A percentile compares a stretch with the other conserved stretches of the same genome.
Conservation (phyloP, 108 stramenopile species). For the Aurantiochytrium sp. region DNA sequence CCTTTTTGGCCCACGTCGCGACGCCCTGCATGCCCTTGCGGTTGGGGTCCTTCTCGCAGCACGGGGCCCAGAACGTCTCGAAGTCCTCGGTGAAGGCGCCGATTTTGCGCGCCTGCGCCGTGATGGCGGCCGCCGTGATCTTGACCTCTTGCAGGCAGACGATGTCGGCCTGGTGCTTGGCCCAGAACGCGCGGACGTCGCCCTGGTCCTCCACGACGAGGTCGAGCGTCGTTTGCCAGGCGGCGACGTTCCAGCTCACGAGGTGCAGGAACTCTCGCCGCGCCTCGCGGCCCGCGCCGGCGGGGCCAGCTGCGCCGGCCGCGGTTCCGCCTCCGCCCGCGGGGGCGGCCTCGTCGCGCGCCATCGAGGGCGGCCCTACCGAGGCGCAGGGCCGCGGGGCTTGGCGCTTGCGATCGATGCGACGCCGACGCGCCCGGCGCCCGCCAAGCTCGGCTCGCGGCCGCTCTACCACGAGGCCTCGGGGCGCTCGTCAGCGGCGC, state of each 20-base stretch:
- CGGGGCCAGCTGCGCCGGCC: too few species aligned
- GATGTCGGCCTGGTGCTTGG: conserved; percentile 54
- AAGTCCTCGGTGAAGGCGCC: conserved; percentile 62
- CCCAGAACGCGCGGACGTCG: background rate
- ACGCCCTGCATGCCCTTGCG: conserved; percentile 76
- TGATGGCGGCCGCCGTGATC: conserved; percentile 64
- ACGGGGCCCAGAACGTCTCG: conserved; percentile 78
- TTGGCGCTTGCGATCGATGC: too few species aligned
- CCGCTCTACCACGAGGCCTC: too few species aligned
- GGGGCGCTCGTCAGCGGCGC: too few species aligned
- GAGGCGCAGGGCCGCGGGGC: too few species aligned
- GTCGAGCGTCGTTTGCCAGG: conserved; percentile 54
- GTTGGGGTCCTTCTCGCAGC: conserved; percentile 47
- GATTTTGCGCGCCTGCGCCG: conserved; percentile 58
- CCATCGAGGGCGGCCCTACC: too few species aligned
- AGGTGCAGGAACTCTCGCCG: conserved; percentile 46
- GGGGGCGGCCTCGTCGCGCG: too few species aligned
- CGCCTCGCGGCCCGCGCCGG: too few species aligned
- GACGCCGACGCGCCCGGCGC: too few species aligned
- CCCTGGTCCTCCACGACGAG: conserved; percentile 49
- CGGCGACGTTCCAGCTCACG: conserved; percentile 85
- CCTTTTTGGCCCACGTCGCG: conserved; percentile 70
- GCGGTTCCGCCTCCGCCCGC: too few species aligned
- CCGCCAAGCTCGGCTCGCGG: too few species aligned
- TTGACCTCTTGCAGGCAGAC: conserved; percentile 84